A percentile compares a stretch with the other conserved stretches of the same genome.
phyloP scores from a whole-genome alignment of 208 protist species.

The Crithidia bombi region DNA sequence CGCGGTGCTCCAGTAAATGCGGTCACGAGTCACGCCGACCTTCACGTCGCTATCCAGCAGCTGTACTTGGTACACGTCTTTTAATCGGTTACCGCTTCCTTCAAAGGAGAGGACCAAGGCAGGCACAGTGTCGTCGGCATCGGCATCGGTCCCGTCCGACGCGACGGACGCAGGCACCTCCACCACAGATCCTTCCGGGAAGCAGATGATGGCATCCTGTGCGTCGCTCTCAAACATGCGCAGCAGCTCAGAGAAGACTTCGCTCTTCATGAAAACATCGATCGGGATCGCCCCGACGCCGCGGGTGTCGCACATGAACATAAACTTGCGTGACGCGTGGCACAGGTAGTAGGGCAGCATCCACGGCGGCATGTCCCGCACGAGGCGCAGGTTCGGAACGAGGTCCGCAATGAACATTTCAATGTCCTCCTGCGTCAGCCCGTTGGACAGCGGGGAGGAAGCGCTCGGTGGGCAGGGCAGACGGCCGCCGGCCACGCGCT shows the following conservation, averaged over 20 bases:
- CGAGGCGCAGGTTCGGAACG: slow-evolving; percentile 78
- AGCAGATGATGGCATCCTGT: slow-evolving; percentile 69
- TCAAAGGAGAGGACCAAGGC: slow-evolving; percentile 69
- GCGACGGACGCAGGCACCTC: slow-evolving; percentile 63
- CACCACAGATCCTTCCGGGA: slow-evolving; percentile 72
- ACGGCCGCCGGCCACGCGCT: slow-evolving; percentile 15
- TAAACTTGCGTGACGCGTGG: slow-evolving; percentile 91
- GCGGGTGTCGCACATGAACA: slow-evolving; percentile 93
- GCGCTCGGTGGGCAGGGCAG: slow-evolving; percentile 62
- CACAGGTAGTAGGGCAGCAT: slow-evolving; percentile 92
- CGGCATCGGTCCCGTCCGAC: slow-evolving; percentile 32
- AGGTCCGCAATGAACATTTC: slow-evolving; percentile 78
- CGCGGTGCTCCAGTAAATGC: slow-evolving; percentile 81
- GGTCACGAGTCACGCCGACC: slow-evolving; percentile 48
- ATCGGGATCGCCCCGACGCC: slow-evolving; percentile 79
- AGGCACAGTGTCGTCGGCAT: slow-evolving; percentile 70
- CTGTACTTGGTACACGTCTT: slow-evolving; percentile 77
- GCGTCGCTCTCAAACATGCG: slow-evolving; percentile 89
- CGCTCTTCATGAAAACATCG: slow-evolving; percentile 82
- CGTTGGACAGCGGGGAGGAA: slow-evolving; percentile 82
- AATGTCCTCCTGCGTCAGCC: slow-evolving; percentile 82
- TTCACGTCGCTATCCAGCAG: slow-evolving; percentile 36
- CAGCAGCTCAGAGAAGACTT: slow-evolving; percentile 90
- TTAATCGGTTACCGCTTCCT: slow-evolving; percentile 52
- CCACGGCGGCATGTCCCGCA: slow-evolving; percentile 84